Percentiles rank a stretch among this genome's conserved stretches.
Conservation (phyloP, 345 rosid species). For the Noccaea bulbosa region DNA sequence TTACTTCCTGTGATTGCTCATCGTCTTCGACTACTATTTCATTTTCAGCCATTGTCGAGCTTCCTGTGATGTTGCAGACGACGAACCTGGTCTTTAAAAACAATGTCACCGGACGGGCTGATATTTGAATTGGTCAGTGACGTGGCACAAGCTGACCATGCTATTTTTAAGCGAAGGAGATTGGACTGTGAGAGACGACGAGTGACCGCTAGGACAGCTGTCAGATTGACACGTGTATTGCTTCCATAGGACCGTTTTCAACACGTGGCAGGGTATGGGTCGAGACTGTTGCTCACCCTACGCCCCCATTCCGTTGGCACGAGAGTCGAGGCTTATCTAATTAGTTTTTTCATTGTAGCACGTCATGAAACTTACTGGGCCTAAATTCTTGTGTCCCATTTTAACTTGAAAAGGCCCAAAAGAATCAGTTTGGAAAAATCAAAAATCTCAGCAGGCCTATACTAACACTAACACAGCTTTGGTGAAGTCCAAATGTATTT, state of each 20-base stretch:
- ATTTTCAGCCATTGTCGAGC: slow-evolving; percentile 34
- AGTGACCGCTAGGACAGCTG: not conserved
- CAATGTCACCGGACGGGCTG: slow-evolving; percentile 9
- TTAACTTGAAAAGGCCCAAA: not conserved
- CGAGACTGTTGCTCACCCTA: slow-evolving; percentile 10
- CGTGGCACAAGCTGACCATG: slow-evolving; percentile 25
- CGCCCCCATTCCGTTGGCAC: slow-evolving; percentile 35
- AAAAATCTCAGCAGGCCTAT: not conserved
- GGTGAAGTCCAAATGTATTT: not conserved
- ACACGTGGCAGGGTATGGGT: slow-evolving; percentile 29
- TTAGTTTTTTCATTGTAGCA: not conserved
- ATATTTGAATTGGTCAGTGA: not conserved
- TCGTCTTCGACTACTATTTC: slow-evolving; percentile 38
- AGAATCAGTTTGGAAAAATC: not conserved
- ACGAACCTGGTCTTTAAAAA: slow-evolving; percentile 16
- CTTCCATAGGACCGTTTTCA: slow-evolving; percentile 14
- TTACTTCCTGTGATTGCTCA: slow-evolving; percentile 20
- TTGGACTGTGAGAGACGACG: slow-evolving; percentile 23
- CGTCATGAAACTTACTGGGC: slow-evolving; percentile 20
- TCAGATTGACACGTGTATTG: not conserved
- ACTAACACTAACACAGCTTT: not conserved
- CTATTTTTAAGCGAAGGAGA: slow-evolving; percentile 20
- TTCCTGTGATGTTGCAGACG: not conserved
- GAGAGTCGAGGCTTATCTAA: slow-evolving; percentile 9
- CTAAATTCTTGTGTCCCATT: not conserved